Base-by-base conservation (phyloP, 257 asterid species). In the Oldenlandia corymbosa region DNA sequence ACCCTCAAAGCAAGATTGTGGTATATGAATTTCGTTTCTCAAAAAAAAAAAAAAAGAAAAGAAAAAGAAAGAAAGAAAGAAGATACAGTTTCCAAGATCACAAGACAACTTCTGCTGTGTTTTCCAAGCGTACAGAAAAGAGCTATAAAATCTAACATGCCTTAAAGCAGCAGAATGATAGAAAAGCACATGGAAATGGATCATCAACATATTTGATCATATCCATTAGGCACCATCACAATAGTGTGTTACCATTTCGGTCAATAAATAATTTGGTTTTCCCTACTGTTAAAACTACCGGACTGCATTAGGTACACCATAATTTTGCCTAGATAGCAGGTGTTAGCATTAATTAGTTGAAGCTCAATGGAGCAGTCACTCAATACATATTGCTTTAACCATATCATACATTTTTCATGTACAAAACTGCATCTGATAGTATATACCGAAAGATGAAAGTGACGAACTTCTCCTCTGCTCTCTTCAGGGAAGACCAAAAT, bases 361-460 rank as follows among this genome's bases (percentile, higher is more conserved):
- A 24, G 20, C 65, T 67, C 46, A 7, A 41, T 37, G 12, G 31
- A 31, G 3, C 41, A 39, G 47, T 42, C 16, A 42, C 17, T 39
- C 36, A 55, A 52, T 66, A 66, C 14, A 24, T n/a, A 62, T 43
- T 54, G 46, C 34, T 62, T 45, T 51, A 39, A 43, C 48, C 55
- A 53, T 73, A 50, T 60, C 68, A 69, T 68, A 53, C 68, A 60
- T 8, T 34, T 74, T 75, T 68, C 72, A 78, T 78, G 57, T 73
- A 85, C 79, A 73, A 57, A 21, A 55, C 67, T 75, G 62, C 60
- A 62, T 30, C 52, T 58, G 50, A 48, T 48, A 43, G 50, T 64
- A 49, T 34, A 65, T 36, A 62, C 48, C 71, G n/a, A 32, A 23
- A 46, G 21, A 57, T 55, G 60, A 58, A 5, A 49, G 28, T n/a